phyloP scores from a whole-genome alignment of 768 basidiomycete species.

The Pleurotus citrinopileatus region DNA sequence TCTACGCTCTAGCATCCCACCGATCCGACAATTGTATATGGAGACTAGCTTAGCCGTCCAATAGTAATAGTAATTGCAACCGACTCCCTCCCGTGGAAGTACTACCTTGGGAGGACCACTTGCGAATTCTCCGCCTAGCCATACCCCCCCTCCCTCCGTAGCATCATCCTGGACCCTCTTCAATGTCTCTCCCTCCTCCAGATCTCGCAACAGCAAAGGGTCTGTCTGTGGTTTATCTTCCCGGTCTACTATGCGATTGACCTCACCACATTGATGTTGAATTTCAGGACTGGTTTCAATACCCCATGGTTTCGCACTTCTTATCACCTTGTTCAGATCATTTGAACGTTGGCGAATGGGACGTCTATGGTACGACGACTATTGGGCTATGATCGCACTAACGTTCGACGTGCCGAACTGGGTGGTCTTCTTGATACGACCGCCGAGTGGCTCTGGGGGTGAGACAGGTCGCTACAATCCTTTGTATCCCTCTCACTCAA shows the following conservation, averaged over 20 bases:
- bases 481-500: neutral
- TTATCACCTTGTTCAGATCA: conserved; percentile 15
- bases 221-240: no score
- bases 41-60: neutral
- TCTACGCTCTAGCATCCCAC: neutral
- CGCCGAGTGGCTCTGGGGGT: conserved; percentile 14
- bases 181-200: neutral
- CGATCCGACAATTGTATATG: neutral
- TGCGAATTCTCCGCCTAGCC: neutral
- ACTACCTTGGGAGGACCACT: neutral
- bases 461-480: neutral
- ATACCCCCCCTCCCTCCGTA: neutral
- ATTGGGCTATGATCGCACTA: conserved; percentile 14
- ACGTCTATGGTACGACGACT: conserved; percentile 19
- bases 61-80: neutral
- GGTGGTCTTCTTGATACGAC: neutral
- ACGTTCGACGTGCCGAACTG: conserved; percentile 15
- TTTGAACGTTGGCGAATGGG: conserved; percentile 16
- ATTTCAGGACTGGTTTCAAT: conserved; percentile 1
- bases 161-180: neutral
- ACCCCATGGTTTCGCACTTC: conserved; percentile 11
- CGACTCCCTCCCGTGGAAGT: neutral
- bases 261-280: neutral
- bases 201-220: neutral
- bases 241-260: no score